Percentiles rank a stretch among this genome's conserved stretches.
Evolutionary conservation across 148 eudicot genomes (phyloP).

Genomic region (Limonium bicolor): DNA sequence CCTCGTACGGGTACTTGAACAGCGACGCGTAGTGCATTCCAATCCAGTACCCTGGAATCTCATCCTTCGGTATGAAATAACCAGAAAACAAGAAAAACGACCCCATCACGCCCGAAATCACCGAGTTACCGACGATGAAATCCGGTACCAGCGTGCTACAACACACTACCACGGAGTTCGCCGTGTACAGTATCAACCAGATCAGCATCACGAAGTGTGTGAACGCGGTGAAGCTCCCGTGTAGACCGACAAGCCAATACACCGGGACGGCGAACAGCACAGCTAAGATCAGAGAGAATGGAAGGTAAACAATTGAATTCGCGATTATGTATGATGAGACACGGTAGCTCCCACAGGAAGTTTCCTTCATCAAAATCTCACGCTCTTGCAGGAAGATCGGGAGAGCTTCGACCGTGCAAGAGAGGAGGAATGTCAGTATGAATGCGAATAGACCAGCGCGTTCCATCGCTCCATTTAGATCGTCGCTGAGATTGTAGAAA

Average conservation of each 20-base stretch:
- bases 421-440: constrained; percentile 63
- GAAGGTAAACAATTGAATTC: constrained; percentile 78
- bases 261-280: constrained; percentile 56
- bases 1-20: constrained; percentile 97
- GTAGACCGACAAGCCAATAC: constrained; percentile 80
- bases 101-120: constrained; percentile 85
- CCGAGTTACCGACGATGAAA: constrained; percentile 86
- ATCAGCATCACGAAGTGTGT: constrained; percentile 57
- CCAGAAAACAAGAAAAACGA: constrained; percentile 91
- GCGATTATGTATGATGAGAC: constrained; percentile 88
- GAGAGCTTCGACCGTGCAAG: constrained; percentile 79
- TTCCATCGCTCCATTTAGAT: constrained; percentile 65
- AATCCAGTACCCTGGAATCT: constrained; percentile 78
- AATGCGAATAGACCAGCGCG: constrained; percentile 91
- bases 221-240: constrained; percentile 42
- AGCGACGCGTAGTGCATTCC: constrained; percentile 84
- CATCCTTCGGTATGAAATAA: constrained; percentile 72
- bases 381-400: constrained; percentile 91
- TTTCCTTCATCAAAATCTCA: constrained; percentile 89
- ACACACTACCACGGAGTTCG: constrained; percentile 91
- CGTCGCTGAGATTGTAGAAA: constrained; percentile 47
- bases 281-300: constrained; percentile 62
- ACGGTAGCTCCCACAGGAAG: constrained; percentile 77
- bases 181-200: constrained; percentile 91
- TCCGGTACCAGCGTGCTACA: constrained; percentile 88